Evolutionary conservation across 2,329 filamentous ascomycete species (phyloP), one percentile per base, ranked within the genome.

Genomic region (Elsinoe australis): DNA sequence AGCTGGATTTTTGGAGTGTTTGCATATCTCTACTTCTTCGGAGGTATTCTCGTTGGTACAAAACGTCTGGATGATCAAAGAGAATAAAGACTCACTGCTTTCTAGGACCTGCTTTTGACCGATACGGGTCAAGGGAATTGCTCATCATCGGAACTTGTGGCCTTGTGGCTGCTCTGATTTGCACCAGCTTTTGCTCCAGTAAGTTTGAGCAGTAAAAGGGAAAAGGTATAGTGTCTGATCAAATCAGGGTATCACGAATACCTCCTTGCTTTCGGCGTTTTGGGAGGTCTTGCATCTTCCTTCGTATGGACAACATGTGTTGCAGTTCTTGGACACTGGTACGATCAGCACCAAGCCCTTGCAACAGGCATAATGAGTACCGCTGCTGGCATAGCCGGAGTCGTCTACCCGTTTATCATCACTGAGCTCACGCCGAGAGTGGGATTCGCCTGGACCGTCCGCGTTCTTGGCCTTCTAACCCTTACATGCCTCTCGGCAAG

Each of bases 251-350:
- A 86, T 55, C 90, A 83, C 79, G 85, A 92, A 33, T 90, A 94
- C 60, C 76, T 94, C 63, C 69, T 94, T 18, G 74, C 78, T 3
- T 88, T 89, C 58, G 85, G 86, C 4, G 61, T 94, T 2, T 65
- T 92, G 4, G 79, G 78, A 46, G 88, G 87, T 18, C 56, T 85
- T 1, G 83, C 82, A 5, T 80, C 79, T 1, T 86, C 85, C 1
- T 72, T 92, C 28, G 75, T 94, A 51, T 92, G 92, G 64, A 94
- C 87, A 0, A 86, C 87, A 0, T 82, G 83, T 26, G 76, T 94
- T 52, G 79, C 85, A 0, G 78, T 83, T 1, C 74, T 94, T 4
- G 84, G 85, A 0, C 87, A 94, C 62, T 94, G 34, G 34, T 38
- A 38, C 18, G 17, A 17, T 12, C 21, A n/a, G 10, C 15, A 21